These are phyloP conservation scores for Tubosaeta sp. DNA, from an alignment of 768 basidiomycete species.

Conservation along the genomic window DNA sequence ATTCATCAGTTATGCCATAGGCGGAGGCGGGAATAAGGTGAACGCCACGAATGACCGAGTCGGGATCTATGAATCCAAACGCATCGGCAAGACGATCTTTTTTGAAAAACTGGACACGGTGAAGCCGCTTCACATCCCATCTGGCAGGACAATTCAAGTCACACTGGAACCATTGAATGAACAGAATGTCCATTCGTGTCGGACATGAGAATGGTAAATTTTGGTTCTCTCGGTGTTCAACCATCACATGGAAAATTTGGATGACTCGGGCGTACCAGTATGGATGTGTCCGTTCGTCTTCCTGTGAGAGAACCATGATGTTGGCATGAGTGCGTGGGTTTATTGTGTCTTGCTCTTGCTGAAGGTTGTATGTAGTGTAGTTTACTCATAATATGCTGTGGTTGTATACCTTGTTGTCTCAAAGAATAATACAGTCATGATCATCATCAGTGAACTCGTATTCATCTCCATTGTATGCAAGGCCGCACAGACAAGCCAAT, in stretches of 20 bases:
- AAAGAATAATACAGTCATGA: conserved; percentile 13
- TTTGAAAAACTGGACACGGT: not conserved
- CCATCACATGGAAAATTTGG: conserved; percentile 9
- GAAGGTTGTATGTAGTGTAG: conserved; percentile 29
- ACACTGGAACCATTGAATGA: conserved; percentile 36
- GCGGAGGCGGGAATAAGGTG: conserved; percentile 43
- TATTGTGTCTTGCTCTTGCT: conserved; percentile 33
- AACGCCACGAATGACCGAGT: conserved; percentile 32
- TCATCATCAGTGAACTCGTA: conserved; percentile 20
- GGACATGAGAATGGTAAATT: not conserved
- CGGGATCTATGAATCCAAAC: conserved; percentile 47
- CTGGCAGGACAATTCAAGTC: conserved; percentile 25
- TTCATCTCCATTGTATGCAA: conserved; percentile 23
- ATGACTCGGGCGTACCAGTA: conserved; percentile 35
- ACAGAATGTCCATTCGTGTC: conserved; percentile 37
- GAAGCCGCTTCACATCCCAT: conserved; percentile 14
- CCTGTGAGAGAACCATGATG: conserved; percentile 33
- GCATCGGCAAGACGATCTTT: conserved; percentile 9
- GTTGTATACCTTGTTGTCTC: conserved; percentile 16
- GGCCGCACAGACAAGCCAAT: not conserved
- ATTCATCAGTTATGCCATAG: conserved; percentile 11
- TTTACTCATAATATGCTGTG: conserved; percentile 19
- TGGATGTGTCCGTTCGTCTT: conserved; percentile 27
- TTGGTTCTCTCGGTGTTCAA: not conserved
- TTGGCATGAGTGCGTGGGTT: conserved; percentile 30